These are phyloP conservation scores for Lactuca sativa DNA, from an alignment of 129 eudicot species.

Conservation along the genomic window DNA sequence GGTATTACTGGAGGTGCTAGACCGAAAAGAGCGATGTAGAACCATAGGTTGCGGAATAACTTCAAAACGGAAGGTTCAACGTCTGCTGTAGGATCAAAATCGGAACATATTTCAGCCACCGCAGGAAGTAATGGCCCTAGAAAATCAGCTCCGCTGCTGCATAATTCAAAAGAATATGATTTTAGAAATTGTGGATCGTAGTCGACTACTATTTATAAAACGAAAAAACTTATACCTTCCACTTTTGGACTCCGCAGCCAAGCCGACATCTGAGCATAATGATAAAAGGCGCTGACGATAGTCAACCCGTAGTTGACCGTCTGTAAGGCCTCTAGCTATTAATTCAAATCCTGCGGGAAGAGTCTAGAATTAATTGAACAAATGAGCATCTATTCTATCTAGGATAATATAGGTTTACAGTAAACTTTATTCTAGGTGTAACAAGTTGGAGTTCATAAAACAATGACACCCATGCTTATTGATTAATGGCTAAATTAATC, in stretches of 20 bases:
- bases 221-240: slow-evolving; percentile 66
- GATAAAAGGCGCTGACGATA: slow-evolving; percentile 92
- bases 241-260: slow-evolving; percentile 95
- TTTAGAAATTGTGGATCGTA: not conserved
- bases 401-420: slow-evolving; percentile 10
- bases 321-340: slow-evolving; percentile 74
- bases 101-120: slow-evolving; percentile 98
- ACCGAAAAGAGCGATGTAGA: slow-evolving; percentile 94
- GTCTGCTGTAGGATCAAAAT: slow-evolving; percentile 88
- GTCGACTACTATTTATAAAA: not conserved
- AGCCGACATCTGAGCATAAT: slow-evolving; percentile 97
- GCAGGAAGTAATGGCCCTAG: slow-evolving; percentile 99
- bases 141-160: slow-evolving; percentile 98
- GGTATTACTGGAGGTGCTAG: slow-evolving; percentile 86
- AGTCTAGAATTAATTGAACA: slow-evolving; percentile 83
- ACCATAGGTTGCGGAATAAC: slow-evolving; percentile 96
- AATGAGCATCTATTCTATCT: slow-evolving; percentile 61
- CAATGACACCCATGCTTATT: not conserved
- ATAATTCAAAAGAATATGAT: slow-evolving; percentile 20
- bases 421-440: not conserved
- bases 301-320: slow-evolving; percentile 66
- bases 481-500: not conserved
- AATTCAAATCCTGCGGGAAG: slow-evolving; percentile 93
- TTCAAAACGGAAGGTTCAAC: slow-evolving; percentile 92
- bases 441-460: not conserved